Conservation (phyloP, 108 stramenopile species). For the Thalassiosira profunda region DNA sequence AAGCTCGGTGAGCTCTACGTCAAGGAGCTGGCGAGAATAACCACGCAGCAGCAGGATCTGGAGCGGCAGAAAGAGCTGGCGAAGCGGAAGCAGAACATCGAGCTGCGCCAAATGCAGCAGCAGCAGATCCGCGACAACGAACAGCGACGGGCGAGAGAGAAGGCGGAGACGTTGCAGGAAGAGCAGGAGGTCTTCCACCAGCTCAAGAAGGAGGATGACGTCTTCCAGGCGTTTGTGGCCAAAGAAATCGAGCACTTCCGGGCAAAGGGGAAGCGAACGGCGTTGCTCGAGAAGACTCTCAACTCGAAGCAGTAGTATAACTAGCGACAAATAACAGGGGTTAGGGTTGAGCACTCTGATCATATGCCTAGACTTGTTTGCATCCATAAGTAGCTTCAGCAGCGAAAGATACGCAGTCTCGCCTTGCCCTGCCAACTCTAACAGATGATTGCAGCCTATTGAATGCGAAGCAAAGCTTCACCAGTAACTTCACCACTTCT, state of each 20-base stretch:
- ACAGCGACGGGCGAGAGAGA: conserved; percentile 7
- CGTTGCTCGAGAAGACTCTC: conserved; percentile 33
- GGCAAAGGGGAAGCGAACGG: conserved; percentile 34
- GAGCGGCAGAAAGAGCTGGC: conserved; percentile 36
- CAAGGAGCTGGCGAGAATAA: conserved; percentile 28
- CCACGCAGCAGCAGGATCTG: conserved; percentile 4
- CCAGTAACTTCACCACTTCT: conserved; percentile 50
- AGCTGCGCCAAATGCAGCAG: conserved; percentile 25
- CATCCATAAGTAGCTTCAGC: too few species aligned
- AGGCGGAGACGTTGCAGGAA: conserved; percentile 10
- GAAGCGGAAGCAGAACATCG: conserved; percentile 33
- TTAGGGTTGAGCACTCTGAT: too few species aligned
- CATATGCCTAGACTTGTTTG: too few species aligned
- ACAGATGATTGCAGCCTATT: too few species aligned
- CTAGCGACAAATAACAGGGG: too few species aligned
- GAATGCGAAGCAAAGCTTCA: too few species aligned
- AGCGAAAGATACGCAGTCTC: too few species aligned
- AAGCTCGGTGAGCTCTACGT: conserved; percentile 37
- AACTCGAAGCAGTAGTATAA: too few species aligned
- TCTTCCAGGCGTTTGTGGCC: conserved; percentile 38
- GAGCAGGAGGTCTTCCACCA: conserved; percentile 29
- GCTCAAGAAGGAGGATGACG: conserved; percentile 45
- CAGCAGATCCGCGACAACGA: conserved; percentile 45
- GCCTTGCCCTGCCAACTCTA: too few species aligned
- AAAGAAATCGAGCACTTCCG: conserved; percentile 43